Evolutionary conservation across 2,329 filamentous ascomycete species (phyloP).

Genomic region (Fusarium chaquense): DNA sequence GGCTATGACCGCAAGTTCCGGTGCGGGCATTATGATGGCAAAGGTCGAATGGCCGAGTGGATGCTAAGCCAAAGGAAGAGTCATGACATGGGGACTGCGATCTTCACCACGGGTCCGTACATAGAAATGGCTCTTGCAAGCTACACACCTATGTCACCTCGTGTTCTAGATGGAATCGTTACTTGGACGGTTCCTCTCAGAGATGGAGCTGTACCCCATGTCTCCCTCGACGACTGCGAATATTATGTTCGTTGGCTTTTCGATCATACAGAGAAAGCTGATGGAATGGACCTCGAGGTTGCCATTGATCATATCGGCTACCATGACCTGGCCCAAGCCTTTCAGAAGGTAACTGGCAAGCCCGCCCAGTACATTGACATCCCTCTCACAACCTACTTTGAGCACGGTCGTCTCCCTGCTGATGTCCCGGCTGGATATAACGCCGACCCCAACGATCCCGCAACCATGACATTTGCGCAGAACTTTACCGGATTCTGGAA

Average conservation of each 20-base stretch:
- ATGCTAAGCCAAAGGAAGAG: neutral
- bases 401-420: neutral
- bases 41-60: neutral
- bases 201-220: neutral
- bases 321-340: fast-evolving
- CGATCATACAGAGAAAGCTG: neutral
- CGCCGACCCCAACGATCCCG: neutral
- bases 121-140: neutral
- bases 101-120: neutral
- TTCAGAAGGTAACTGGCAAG: neutral
- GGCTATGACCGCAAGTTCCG: neutral
- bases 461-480: neutral
- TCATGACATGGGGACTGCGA: neutral
- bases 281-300: neutral
- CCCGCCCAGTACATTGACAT: neutral
- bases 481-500: neutral
- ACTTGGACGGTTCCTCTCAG: neutral
- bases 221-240: neutral
- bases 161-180: fast-evolving
- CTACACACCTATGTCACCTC: neutral
- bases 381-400: neutral
- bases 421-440: neutral
- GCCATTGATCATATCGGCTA: neutral
- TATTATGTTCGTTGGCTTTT: neutral
- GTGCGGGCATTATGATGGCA: neutral